phyloP scores from a whole-genome alignment of 768 basidiomycete species.

The Rhizopogon vinicolor region DNA sequence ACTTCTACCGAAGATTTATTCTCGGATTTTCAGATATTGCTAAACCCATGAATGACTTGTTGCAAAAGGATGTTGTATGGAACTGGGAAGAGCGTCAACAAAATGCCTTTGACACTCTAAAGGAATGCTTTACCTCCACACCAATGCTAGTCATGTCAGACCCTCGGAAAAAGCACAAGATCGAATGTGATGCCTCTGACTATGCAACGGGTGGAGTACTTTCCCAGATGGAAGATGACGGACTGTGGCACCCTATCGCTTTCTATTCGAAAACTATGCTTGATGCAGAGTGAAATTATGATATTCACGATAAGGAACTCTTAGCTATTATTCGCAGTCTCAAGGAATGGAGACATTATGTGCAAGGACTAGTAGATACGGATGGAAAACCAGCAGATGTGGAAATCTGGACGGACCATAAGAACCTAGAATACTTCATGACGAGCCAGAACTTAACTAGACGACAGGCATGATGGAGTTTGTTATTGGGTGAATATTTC shows the following conservation, averaged over 20 bases:
- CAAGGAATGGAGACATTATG: not conserved
- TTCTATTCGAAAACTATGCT: constrained; percentile 25
- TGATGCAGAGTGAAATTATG: constrained; percentile 35
- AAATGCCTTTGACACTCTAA: constrained; percentile 25
- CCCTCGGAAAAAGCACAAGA: not conserved
- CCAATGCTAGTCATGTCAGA: constrained; percentile 16
- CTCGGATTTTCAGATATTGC: constrained; percentile 21
- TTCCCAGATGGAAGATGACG: not conserved
- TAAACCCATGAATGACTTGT: constrained; percentile 12
- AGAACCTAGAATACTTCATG: constrained; percentile 34
- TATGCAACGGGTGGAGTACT: not conserved
- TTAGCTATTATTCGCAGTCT: not conserved
- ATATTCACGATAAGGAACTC: constrained; percentile 27
- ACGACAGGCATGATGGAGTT: constrained; percentile 20
- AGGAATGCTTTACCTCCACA: constrained; percentile 19
- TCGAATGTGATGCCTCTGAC: not conserved
- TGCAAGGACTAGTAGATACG: too few relatives aligned
- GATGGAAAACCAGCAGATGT: too few relatives aligned
- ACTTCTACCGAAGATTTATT: constrained; percentile 29
- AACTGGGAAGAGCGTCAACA: constrained; percentile 19
- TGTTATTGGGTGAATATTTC: constrained; percentile 11
- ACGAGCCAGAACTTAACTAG: constrained; percentile 18
- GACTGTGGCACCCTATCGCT: constrained; percentile 22
- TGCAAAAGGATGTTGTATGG: constrained; percentile 16
- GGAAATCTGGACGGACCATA: constrained; percentile 29